A percentile compares a stretch with the other conserved stretches of the same genome.
phyloP scores from a whole-genome alignment of 768 basidiomycete genomes.

The Leccinum obscurum region DNA sequence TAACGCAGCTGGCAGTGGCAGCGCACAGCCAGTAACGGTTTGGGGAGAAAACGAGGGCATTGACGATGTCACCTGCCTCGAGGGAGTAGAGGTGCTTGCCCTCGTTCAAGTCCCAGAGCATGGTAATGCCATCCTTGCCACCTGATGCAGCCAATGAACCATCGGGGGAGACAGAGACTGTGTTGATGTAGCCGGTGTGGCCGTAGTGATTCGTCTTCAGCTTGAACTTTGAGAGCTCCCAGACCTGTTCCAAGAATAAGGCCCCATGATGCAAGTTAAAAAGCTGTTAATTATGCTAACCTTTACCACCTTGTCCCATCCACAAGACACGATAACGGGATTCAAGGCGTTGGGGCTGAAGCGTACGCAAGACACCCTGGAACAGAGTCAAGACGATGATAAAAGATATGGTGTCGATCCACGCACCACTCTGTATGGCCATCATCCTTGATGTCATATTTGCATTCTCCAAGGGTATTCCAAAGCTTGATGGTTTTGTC shows the following conservation, averaged over 20 bases:
- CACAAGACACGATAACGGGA: constrained; percentile 98
- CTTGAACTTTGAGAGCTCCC: constrained; percentile 99
- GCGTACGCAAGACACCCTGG: constrained; percentile 97
- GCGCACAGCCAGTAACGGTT: constrained; percentile 99
- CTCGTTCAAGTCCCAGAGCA: constrained; percentile 99
- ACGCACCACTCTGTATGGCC: constrained; percentile 91
- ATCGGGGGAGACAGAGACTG: constrained; percentile 97
- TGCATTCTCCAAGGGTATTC: constrained; percentile 99
- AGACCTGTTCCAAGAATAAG: constrained; percentile 69
- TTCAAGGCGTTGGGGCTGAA: constrained; percentile 98
- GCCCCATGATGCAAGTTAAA: constrained; percentile 3
- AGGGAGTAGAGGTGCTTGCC: constrained; percentile 99
- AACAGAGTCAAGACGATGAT: background rate
- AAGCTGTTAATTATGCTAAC: constrained; percentile 45
- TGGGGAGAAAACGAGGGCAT: constrained; percentile 98
- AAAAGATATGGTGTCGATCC: background rate
- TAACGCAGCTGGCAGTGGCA: constrained; percentile 94
- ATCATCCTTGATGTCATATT: constrained; percentile 99
- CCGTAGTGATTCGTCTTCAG: constrained; percentile 99
- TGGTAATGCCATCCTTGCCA: constrained; percentile 99
- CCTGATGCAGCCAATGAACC: constrained; percentile 98
- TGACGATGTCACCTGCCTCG: constrained; percentile 97
- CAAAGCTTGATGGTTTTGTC: constrained; percentile 98
- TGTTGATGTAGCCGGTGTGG: constrained; percentile 99
- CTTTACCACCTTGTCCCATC: constrained; percentile 99